A percentile compares a stretch with the other conserved stretches of the same genome.
phyloP scores from a whole-genome alignment of 2,329 filamentous ascomycete species.

The Ascochyta viciae-villosae region DNA sequence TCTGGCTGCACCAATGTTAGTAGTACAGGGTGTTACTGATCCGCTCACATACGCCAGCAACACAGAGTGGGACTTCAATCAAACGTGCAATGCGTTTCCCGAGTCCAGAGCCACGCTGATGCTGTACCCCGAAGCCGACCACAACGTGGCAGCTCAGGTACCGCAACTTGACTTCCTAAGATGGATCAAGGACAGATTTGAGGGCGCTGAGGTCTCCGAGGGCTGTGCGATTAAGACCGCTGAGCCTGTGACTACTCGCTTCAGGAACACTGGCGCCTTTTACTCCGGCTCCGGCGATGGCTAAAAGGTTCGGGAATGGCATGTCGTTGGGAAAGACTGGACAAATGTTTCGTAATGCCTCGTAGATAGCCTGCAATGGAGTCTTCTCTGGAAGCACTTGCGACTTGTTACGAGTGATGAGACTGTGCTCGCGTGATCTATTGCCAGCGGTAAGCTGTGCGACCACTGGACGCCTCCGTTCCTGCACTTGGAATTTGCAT shows the following conservation, averaged over 20 bases:
- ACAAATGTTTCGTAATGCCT: background rate
- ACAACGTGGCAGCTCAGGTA: constrained; percentile 20
- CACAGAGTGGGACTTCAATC: constrained; percentile 29
- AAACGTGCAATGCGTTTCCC: constrained; percentile 23
- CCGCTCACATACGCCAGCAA: constrained; percentile 27
- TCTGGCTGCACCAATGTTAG: constrained; percentile 32
- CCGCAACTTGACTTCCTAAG: constrained; percentile 19
- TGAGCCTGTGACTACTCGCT: constrained; percentile 14
- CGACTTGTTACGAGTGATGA: background rate
- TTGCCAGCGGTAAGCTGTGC: constrained; percentile 2
- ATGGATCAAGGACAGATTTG: constrained; percentile 25
- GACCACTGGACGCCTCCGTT: background rate
- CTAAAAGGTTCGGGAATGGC: background rate
- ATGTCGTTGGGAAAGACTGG: background rate
- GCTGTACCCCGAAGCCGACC: constrained; percentile 27
- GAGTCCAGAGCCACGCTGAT: constrained; percentile 18
- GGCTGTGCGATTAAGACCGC: constrained; percentile 16
- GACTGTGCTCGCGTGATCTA: constrained; percentile 3
- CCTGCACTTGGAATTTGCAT: background rate
- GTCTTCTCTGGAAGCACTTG: background rate
- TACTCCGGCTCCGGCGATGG: constrained; percentile 2
- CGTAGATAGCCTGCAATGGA: background rate
- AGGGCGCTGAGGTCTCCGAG: constrained; percentile 12
- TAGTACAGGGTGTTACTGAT: constrained; percentile 24
- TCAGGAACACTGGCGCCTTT: constrained; percentile 7